These are phyloP conservation scores for Paraleonurus japonicus DNA, from an alignment of 257 asterid species.

Conservation along the genomic window DNA sequence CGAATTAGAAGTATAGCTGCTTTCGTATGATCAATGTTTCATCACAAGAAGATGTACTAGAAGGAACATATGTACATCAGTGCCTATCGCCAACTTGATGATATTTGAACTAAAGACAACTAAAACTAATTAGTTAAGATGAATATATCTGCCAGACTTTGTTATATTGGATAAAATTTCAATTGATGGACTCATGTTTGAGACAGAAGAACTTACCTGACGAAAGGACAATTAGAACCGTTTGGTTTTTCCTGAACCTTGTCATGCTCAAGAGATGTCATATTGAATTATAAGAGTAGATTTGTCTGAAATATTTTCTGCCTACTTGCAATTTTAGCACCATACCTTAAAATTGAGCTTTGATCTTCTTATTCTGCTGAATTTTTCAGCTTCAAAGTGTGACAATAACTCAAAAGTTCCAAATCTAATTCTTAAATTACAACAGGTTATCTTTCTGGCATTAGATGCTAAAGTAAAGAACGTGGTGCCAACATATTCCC, in stretches of 20 bases:
- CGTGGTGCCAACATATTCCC: conserved; percentile 54
- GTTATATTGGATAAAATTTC: not conserved
- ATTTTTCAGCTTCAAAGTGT: conserved; percentile 17
- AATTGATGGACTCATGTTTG: not conserved
- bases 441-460: conserved; percentile 81
- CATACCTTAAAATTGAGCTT: not conserved
- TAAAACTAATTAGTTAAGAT: not conserved
- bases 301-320: not conserved
- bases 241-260: not conserved
- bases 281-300: not conserved
- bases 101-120: not conserved
- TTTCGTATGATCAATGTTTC: not conserved
- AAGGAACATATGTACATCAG: not conserved
- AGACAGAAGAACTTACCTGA: not conserved
- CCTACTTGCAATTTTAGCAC: not conserved
- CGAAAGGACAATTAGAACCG: not conserved
- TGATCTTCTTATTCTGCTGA: conserved; percentile 15
- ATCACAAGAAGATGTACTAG: not conserved
- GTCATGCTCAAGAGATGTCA: not conserved
- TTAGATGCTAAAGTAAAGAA: conserved; percentile 70
- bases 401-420: conserved; percentile 19
- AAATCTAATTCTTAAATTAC: conserved; percentile 31
- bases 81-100: not conserved
- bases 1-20: not conserved
- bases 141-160: conserved; percentile 1